Evolutionary conservation across 768 basidiomycete species (phyloP).

Genomic region (Tulasnella calospora): DNA sequence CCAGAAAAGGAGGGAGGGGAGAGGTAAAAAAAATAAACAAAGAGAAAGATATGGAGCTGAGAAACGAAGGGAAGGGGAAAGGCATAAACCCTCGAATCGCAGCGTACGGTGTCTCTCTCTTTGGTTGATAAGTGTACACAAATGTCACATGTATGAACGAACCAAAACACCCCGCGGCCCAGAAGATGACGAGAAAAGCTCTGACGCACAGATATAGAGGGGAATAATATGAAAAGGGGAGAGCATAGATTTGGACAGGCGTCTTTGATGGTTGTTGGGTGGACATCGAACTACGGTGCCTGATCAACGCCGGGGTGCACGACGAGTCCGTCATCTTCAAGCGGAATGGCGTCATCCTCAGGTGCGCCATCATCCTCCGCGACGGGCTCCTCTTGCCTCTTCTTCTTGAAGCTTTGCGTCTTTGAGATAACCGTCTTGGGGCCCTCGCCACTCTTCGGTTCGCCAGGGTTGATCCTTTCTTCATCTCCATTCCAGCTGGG

Average conservation of each 20-base stretch:
- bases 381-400: background rate
- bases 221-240: background rate
- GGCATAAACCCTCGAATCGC: background rate
- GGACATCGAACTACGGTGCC: background rate
- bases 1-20: background rate
- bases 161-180: background rate
- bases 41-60: background rate
- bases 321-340: background rate
- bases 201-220: background rate
- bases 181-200: background rate
- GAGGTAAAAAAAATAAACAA: background rate
- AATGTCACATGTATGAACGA: slow-evolving; percentile 12
- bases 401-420: slow-evolving; percentile 12
- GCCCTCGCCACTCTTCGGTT: background rate
- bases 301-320: background rate
- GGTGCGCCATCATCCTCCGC: background rate
- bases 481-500: slow-evolving; percentile 12
- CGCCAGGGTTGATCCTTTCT: background rate
- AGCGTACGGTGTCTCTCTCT: background rate
- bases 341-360: background rate
- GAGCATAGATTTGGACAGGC: background rate
- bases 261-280: background rate
- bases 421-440: slow-evolving; percentile 6
- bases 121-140: background rate
- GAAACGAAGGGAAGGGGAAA: background rate